phyloP scores from a whole-genome alignment of 352 stramenopile genomes.

The Blastocystis sp. region DNA sequence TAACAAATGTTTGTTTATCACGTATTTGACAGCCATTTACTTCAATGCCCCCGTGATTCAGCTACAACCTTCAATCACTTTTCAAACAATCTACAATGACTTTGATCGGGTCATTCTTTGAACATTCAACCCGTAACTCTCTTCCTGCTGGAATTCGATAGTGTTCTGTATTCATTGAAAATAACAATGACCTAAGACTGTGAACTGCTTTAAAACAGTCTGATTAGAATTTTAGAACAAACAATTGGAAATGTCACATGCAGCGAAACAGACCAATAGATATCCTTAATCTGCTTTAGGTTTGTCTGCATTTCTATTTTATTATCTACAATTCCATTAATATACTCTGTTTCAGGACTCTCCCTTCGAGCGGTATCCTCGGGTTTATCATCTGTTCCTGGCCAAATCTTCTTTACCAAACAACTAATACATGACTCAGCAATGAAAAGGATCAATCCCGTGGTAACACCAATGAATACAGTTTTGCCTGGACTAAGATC shows the following conservation, averaged over 20 bases:
- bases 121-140: conserved; percentile 31
- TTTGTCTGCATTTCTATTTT: background rate
- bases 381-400: background rate
- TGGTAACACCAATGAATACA: background rate
- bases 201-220: background rate
- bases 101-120: conserved; percentile 24
- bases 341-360: background rate
- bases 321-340: background rate
- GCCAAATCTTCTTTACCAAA: conserved; percentile 12
- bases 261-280: too few species aligned
- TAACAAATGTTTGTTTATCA: background rate
- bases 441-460: background rate
- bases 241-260: background rate
- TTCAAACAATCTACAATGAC: background rate
- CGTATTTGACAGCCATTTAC: conserved; percentile 33
- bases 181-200: background rate
- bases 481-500: background rate
- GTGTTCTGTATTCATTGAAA: conserved; percentile 1
- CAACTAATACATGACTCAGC: background rate
- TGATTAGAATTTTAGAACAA: background rate
- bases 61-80: background rate
- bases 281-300: conserved; percentile 21
- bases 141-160: conserved; percentile 20
- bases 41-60: background rate
- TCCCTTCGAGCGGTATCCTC: background rate